Evolutionary conservation across 2,329 filamentous ascomycete species (phyloP).

Genomic region (Nemania sp.): DNA sequence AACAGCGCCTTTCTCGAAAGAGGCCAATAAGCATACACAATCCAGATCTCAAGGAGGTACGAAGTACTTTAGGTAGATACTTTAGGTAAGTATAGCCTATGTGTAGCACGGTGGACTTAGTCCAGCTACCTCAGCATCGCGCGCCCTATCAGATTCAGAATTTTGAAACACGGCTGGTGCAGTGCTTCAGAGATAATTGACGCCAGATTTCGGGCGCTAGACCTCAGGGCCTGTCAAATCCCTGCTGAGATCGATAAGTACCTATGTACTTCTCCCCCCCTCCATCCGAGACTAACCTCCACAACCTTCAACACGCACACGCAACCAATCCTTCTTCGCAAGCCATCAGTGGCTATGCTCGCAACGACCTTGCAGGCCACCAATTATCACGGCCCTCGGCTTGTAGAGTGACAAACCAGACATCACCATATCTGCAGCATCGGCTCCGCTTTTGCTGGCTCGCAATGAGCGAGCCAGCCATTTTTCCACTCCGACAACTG

Average conservation of each 20-base stretch:
- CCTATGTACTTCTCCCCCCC: background rate
- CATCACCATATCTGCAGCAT: conserved; percentile 14
- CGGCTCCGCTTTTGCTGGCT: conserved; percentile 21
- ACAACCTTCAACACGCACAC: background rate
- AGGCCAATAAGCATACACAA: conserved; percentile 28
- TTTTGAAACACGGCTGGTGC: conserved; percentile 56
- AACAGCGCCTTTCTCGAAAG: too few relatives aligned
- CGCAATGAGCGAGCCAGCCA: conserved; percentile 27
- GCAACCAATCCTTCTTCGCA: conserved; percentile 11
- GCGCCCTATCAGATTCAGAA: conserved; percentile 23
- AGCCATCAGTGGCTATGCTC: conserved; percentile 10
- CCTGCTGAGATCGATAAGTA: conserved; percentile 21
- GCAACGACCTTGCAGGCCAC: conserved; percentile 17
- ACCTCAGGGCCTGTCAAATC: conserved; percentile 36
- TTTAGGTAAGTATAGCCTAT: too few relatives aligned
- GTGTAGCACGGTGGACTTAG: too few relatives aligned
- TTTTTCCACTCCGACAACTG: conserved; percentile 12
- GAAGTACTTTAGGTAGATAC: too few relatives aligned
- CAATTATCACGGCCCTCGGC: conserved; percentile 14
- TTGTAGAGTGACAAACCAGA: conserved; percentile 31
- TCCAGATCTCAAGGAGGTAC: too few relatives aligned
- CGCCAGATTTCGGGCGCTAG: conserved; percentile 44
- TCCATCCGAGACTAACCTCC: conserved; percentile 1
- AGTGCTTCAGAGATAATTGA: conserved; percentile 53
- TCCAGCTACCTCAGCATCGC: background rate